A percentile compares a stretch with the other conserved stretches of the same genome.
Evolutionary conservation across 2,329 filamentous ascomycete genomes (phyloP).

Genomic region (Neopestalotiopsis rosae): DNA sequence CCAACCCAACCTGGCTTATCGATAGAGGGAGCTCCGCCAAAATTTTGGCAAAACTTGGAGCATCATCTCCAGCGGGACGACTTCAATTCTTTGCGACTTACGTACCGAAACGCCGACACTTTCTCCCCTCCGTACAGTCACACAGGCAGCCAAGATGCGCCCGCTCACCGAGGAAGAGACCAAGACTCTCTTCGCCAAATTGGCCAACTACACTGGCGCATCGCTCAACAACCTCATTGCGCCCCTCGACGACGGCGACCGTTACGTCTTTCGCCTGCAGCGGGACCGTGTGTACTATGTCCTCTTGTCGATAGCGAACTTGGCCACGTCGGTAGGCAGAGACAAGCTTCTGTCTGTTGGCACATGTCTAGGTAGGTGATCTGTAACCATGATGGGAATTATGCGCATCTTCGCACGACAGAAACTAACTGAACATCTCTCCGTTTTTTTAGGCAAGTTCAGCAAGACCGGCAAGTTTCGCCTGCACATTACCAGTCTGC

Average conservation of each 20-base stretch:
- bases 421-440: conserved; percentile 14
- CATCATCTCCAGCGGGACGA: conserved; percentile 14
- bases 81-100: neutral
- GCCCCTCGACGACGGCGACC: conserved; percentile 72
- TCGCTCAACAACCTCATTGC: conserved; percentile 86
- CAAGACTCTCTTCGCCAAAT: conserved; percentile 85
- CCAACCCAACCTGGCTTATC: conserved; percentile 12
- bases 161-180: conserved; percentile 44
- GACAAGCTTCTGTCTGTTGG: conserved; percentile 86
- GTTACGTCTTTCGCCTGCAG: conserved; percentile 85
- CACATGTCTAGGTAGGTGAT: conserved; percentile 70
- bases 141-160: conserved; percentile 14
- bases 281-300: conserved; percentile 73
- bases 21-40: conserved; percentile 14
- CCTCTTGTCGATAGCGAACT: conserved; percentile 84
- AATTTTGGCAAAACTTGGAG: conserved; percentile 20
- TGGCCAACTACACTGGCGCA: conserved; percentile 90
- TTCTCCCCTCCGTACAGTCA: neutral
- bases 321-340: conserved; percentile 84
- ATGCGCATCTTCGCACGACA: neutral
- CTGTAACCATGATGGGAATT: neutral
- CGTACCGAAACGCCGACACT: neutral
- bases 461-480: conserved; percentile 97
- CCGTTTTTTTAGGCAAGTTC: conserved; percentile 72
- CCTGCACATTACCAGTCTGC: conserved; percentile 86